A percentile compares a stretch with the other conserved stretches of the same genome.
phyloP scores from a whole-genome alignment of 176 grass and related monocot species.

The Eleusine coracana region DNA sequence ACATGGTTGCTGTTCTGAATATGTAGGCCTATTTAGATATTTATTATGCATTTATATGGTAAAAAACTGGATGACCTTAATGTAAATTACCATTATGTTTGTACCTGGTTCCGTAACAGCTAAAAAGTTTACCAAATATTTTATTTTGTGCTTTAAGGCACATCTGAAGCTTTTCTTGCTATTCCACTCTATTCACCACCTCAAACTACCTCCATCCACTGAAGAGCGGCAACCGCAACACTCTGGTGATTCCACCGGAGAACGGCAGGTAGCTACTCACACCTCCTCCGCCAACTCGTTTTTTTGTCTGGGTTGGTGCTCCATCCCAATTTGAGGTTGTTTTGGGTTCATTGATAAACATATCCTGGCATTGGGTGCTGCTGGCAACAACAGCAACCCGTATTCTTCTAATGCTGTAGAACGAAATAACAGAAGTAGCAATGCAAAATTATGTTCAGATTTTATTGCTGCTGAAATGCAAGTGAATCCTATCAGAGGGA shows the following conservation, averaged over 20 bases:
- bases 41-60: not conserved
- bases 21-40: not conserved
- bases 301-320: no score
- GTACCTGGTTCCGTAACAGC: not conserved
- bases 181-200: constrained; percentile 33
- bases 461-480: constrained; percentile 31
- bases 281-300: no score
- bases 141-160: constrained; percentile 57
- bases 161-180: constrained; percentile 93
- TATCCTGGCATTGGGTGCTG: constrained; percentile 37
- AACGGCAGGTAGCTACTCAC: no score
- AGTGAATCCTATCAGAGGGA: constrained; percentile 1
- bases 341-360: not conserved
- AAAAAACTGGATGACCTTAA: not conserved
- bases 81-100: not conserved
- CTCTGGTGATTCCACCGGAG: no score
- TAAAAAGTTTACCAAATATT: not conserved
- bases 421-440: not conserved
- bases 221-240: no score
- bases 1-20: constrained; percentile 7
- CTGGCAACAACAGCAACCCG: not conserved
- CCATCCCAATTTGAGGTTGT: no score
- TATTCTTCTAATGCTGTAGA: constrained; percentile 20
- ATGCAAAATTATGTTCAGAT: not conserved
- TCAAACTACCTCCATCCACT: no score